Percentiles rank a stretch among this genome's conserved stretches.
Conservation (phyloP, 2,329 filamentous ascomycete species). For the Neonectria neomacrospora region DNA sequence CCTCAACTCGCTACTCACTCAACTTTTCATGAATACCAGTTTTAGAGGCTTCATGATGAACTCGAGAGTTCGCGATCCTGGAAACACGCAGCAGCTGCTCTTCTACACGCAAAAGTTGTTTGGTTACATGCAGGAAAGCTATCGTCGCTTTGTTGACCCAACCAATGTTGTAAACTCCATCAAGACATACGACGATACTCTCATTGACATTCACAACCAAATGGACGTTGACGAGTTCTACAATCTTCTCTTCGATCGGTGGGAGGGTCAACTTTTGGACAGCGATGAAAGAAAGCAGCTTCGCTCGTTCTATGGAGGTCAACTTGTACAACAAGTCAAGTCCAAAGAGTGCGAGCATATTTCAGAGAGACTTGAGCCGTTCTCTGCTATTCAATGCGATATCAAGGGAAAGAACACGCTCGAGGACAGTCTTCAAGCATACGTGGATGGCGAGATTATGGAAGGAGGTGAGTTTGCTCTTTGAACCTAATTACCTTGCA, state of each 20-base stretch:
- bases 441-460: slow-evolving; percentile 95
- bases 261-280: slow-evolving; percentile 82
- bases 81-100: slow-evolving; percentile 73
- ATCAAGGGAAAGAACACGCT: slow-evolving; percentile 91
- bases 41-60: slow-evolving; percentile 88
- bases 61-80: slow-evolving; percentile 65
- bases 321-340: slow-evolving; percentile 93
- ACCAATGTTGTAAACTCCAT: slow-evolving; percentile 78
- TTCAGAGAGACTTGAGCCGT: slow-evolving; percentile 88
- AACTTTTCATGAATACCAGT: slow-evolving; percentile 93
- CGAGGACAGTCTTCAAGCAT: slow-evolving; percentile 90
- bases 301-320: slow-evolving; percentile 88
- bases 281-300: slow-evolving; percentile 77
- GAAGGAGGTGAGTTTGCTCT: slow-evolving; percentile 74
- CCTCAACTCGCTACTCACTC: slow-evolving; percentile 91
- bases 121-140: slow-evolving; percentile 84
- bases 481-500: neutral
- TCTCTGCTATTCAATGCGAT: slow-evolving; percentile 94
- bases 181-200: slow-evolving; percentile 81
- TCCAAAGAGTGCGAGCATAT: slow-evolving; percentile 95
- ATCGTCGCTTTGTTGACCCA: slow-evolving; percentile 78
- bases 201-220: slow-evolving; percentile 88
- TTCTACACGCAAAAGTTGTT: slow-evolving; percentile 84
- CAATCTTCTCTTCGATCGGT: slow-evolving; percentile 90
- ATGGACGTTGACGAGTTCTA: slow-evolving; percentile 99